Base-by-base conservation (phyloP, 805 yeast species). In the Wickerhamomyces canadensis region DNA sequence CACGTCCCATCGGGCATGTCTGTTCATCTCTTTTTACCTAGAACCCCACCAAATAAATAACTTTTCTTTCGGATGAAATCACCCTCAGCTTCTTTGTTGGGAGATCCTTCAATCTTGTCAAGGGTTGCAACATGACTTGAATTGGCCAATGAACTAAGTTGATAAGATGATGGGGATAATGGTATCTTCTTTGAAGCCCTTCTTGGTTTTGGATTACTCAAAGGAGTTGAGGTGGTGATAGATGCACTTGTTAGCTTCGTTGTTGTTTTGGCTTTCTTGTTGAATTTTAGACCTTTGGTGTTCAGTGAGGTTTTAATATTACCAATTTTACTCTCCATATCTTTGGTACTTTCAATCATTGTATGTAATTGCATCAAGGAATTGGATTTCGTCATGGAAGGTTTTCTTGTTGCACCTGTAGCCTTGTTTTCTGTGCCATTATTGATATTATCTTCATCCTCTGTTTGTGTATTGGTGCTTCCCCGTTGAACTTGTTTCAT, bases 361-460 rank as follows among this genome's bases (percentile, higher is more conserved):
- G 51, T 34, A 34, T 57, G 61, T 12, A 58, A 35, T 26, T 57
- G 62, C 31, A 54, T 42, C 17, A 58, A 41, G 0, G 62, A 57
- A 9, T 48, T 49, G 1, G 60, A 55, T 35, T 52, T 50, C 2
- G 54, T 38, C 33, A 57, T 37, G 15, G 28, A 34, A 12, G 22
- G 25, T 5, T 14, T 11, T 29, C 26, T 27, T 27, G 29, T 16
- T n/a, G n/a, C n/a, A n/a, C n/a, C n/a, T n/a, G n/a, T n/a, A n/a
- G n/a, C n/a, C n/a, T n/a, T n/a, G n/a, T n/a, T n/a, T n/a, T n/a
- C n/a, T n/a, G n/a, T n/a, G n/a, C n/a, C n/a, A n/a, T n/a, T n/a
- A n/a, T n/a, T n/a, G n/a, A n/a, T n/a, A n/a, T n/a, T n/a, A n/a
- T n/a, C n/a, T n/a, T n/a, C n/a, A n/a, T n/a, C n/a, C n/a, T n/a